Conservation (phyloP, 2,329 filamentous ascomycete species). For the Aspergillus proliferans region DNA sequence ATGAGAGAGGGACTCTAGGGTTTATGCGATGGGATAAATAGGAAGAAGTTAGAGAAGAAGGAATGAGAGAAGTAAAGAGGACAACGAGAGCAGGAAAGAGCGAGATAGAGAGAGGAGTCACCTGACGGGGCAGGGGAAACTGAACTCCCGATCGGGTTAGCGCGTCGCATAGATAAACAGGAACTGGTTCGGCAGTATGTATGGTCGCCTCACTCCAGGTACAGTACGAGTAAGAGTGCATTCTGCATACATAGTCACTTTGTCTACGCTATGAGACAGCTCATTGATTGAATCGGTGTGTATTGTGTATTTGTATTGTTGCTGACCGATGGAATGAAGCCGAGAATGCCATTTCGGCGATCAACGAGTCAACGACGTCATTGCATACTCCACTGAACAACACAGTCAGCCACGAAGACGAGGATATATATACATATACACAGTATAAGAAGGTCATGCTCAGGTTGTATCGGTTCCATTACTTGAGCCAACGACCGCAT, state of each 20-base stretch:
- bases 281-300: not conserved
- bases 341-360: too few species aligned
- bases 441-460: not conserved
- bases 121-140: conserved; percentile 3
- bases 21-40: not conserved
- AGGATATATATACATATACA: not conserved
- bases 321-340: not conserved
- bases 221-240: not conserved
- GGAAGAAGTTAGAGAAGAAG: not conserved
- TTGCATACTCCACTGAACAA: not conserved
- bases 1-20: not conserved
- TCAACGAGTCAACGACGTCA: too few species aligned
- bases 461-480: not conserved
- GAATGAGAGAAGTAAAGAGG: not conserved
- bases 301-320: not conserved
- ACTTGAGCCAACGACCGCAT: conserved; percentile 31
- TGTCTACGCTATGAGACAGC: not conserved
- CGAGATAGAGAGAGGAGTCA: not conserved
- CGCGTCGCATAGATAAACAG: not conserved
- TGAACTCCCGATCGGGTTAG: not conserved
- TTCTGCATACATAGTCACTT: not conserved
- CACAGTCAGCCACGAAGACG: not conserved
- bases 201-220: not conserved
- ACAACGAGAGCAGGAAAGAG: not conserved
- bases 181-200: not conserved